Conservation (phyloP, 1,284 basidiomycete species). For the Cutaneotrichosporon sp. region DNA sequence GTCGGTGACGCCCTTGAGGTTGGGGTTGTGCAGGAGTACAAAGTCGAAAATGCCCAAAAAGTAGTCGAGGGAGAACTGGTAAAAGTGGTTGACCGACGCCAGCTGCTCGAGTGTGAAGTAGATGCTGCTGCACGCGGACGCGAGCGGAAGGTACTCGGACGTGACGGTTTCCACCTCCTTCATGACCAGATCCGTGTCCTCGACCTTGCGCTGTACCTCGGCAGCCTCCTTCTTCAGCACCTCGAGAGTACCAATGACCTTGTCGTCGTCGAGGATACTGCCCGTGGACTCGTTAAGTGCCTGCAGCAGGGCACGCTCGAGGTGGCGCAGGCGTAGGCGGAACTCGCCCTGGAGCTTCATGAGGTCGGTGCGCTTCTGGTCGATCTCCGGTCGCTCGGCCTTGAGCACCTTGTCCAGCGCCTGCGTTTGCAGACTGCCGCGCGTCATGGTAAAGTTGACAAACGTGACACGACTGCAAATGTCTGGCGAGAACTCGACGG, state of each 20-base stretch:
- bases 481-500: slow-evolving; percentile 95
- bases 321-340: slow-evolving; percentile 80
- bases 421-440: slow-evolving; percentile 95
- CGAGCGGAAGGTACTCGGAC: slow-evolving; percentile 86
- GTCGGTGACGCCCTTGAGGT: slow-evolving; percentile 73
- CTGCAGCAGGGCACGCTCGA: slow-evolving; percentile 89
- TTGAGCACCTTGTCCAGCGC: slow-evolving; percentile 96
- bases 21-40: slow-evolving; percentile 84
- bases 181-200: slow-evolving; percentile 95
- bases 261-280: slow-evolving; percentile 98
- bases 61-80: slow-evolving; percentile 95
- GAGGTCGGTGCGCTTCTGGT: slow-evolving; percentile 93
- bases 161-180: slow-evolving; percentile 94
- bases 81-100: slow-evolving; percentile 92
- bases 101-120: slow-evolving; percentile 98
- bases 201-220: slow-evolving; percentile 93
- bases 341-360: slow-evolving; percentile 99
- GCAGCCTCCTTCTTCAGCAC: slow-evolving; percentile 95
- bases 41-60: slow-evolving; percentile 99
- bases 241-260: slow-evolving; percentile 95
- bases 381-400: slow-evolving; percentile 93
- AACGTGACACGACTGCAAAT: slow-evolving; percentile 98
- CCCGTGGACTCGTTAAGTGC: slow-evolving; percentile 95
- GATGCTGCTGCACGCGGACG: slow-evolving; percentile 92
- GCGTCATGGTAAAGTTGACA: slow-evolving; percentile 99